Percentiles rank a stretch among this genome's conserved stretches.
Conservation (phyloP, 2,329 filamentous ascomycete species). For the Juglanconis oblonga region DNA sequence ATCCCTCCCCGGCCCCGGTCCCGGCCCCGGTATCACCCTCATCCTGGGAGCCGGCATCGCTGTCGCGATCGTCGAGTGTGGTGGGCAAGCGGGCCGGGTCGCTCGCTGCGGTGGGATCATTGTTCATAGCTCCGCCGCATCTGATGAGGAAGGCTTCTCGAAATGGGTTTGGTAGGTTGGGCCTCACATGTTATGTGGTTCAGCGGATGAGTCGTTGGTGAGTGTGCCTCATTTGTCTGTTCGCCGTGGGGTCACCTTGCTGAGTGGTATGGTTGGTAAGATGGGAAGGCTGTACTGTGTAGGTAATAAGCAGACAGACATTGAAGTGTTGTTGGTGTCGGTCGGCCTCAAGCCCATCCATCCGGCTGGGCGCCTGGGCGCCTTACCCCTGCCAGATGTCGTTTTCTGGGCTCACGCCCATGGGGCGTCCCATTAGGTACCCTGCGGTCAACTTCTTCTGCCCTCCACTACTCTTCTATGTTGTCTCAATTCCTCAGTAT, state of each 20-base stretch:
- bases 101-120: conserved; percentile 40
- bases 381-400: not conserved
- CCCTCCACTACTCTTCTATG: too few relatives aligned
- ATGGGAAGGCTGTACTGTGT: not conserved
- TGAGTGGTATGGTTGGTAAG: conserved; percentile 3
- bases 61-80: conserved; percentile 12
- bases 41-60: conserved; percentile 1
- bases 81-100: conserved; percentile 32
- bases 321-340: not conserved
- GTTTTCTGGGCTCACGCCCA: too few relatives aligned
- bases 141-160: conserved; percentile 29
- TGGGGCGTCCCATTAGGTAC: too few relatives aligned
- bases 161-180: conserved; percentile 2
- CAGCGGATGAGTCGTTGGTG: not conserved
- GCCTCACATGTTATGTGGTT: conserved; percentile 16
- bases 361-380: not conserved
- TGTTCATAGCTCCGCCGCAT: conserved; percentile 43
- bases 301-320: not conserved
- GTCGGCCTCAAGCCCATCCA: not conserved
- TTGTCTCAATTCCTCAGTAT: too few relatives aligned
- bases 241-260: not conserved
- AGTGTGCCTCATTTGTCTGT: too few relatives aligned
- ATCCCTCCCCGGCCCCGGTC: conserved; percentile 5
- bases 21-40: not conserved
- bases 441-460: too few relatives aligned